phyloP scores from a whole-genome alignment of 192 early-diverging fungal genomes.

The Funneliformis mosseae region DNA sequence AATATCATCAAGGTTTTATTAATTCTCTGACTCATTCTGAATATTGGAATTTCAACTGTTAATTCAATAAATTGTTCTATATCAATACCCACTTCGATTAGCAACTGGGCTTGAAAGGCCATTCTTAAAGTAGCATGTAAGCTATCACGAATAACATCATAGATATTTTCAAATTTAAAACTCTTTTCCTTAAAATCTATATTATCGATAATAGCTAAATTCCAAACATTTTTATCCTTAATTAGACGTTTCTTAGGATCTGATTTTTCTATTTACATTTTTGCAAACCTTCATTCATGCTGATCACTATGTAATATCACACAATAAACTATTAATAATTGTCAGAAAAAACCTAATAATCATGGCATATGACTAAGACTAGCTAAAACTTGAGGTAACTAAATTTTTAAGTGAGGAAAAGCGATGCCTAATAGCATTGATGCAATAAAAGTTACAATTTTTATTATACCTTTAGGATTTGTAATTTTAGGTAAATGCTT shows the following conservation, averaged over 20 bases:
- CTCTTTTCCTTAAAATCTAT: not conserved
- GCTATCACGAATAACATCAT: not conserved
- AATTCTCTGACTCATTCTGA: not conserved
- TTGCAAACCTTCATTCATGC: not conserved
- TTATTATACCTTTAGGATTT: no score
- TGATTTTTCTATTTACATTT: not conserved
- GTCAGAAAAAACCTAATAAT: no score
- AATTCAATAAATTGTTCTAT: not conserved
- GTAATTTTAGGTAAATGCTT: no score
- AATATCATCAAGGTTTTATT: no score
- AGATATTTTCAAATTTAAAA: slow-evolving; percentile 15
- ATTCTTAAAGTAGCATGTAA: not conserved
- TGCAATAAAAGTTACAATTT: no score
- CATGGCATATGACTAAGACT: no score
- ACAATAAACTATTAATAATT: not conserved
- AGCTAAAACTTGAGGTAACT: no score
- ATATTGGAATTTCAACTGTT: not conserved
- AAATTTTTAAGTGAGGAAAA: no score
- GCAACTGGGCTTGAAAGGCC: not conserved
- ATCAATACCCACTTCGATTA: not conserved
- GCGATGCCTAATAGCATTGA: no score
- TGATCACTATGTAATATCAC: not conserved
- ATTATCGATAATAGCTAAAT: not conserved
- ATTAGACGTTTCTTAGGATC: not conserved
- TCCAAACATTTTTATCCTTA: not conserved